phyloP scores from a whole-genome alignment of 495 filamentous ascomycete genomes.

The Eremomyces bilateralis region DNA sequence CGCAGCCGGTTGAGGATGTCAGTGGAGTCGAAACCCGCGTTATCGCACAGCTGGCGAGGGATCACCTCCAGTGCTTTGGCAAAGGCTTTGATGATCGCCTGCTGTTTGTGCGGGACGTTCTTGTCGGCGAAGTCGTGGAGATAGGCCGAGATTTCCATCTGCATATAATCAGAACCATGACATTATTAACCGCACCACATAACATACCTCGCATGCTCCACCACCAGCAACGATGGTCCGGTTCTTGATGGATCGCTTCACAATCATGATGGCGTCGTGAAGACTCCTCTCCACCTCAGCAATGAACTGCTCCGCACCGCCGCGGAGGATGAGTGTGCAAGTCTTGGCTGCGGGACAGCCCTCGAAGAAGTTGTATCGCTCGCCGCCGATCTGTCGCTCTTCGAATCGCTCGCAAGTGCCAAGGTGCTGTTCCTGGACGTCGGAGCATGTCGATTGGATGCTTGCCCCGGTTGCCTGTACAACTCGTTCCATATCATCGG shows the following conservation, averaged over 20 bases:
- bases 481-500: conserved; percentile 90
- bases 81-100: conserved; percentile 91
- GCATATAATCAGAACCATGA: neutral
- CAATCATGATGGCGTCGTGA: conserved; percentile 98
- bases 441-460: conserved; percentile 88
- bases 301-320: conserved; percentile 96
- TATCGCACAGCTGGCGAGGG: conserved; percentile 90
- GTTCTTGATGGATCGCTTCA: conserved; percentile 90
- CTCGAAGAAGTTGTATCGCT: conserved; percentile 96
- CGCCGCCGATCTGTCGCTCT: conserved; percentile 88
- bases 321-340: conserved; percentile 85
- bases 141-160: conserved; percentile 86
- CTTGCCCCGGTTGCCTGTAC: conserved; percentile 83
- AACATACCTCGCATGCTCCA: conserved; percentile 49
- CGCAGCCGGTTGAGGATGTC: conserved; percentile 89
- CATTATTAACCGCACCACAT: neutral
- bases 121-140: conserved; percentile 80
- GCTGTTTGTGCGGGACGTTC: conserved; percentile 84
- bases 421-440: conserved; percentile 74
- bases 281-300: conserved; percentile 92
- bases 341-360: conserved; percentile 89
- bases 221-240: conserved; percentile 86
- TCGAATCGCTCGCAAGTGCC: conserved; percentile 83
- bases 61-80: conserved; percentile 95
- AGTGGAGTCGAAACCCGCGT: conserved; percentile 93